These are phyloP conservation scores for Sporothrix mexicana DNA, from an alignment of 2,329 filamentous ascomycete genomes.

Conservation along the genomic window DNA sequence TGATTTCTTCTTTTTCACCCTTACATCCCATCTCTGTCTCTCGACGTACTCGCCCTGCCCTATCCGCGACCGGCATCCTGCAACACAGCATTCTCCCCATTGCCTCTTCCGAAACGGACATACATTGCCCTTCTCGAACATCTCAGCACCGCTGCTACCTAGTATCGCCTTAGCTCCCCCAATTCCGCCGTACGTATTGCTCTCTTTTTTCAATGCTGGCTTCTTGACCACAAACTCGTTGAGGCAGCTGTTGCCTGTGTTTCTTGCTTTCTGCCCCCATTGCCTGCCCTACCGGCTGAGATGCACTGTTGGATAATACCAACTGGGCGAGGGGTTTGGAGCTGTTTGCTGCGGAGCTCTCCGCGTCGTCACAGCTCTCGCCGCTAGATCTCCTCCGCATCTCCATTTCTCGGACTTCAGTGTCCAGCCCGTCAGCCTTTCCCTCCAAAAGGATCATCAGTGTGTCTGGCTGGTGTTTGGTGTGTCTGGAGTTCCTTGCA, in stretches of 20 bases:
- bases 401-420: slow-evolving; percentile 9
- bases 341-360: not conserved
- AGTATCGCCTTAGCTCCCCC: slow-evolving; percentile 15
- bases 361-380: not conserved
- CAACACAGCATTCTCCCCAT: slow-evolving; percentile 5
- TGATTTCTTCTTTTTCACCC: not conserved
- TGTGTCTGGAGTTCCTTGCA: no score
- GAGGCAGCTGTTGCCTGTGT: not conserved
- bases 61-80: slow-evolving; percentile 1
- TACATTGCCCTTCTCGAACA: slow-evolving; percentile 26
- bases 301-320: slow-evolving; percentile 2
- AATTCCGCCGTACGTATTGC: slow-evolving; percentile 1
- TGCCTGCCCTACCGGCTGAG: not conserved
- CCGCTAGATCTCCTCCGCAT: slow-evolving; percentile 13
- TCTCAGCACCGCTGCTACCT: not conserved
- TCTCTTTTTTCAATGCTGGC: not conserved
- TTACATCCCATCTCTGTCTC: not conserved
- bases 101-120: slow-evolving; percentile 24
- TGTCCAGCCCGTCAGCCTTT: slow-evolving; percentile 9
- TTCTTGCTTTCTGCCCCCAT: not conserved
- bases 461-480: not conserved
- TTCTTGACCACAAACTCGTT: not conserved
- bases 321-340: not conserved
- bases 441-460: not conserved
- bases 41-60: not conserved